Base-by-base conservation (phyloP, 2,329 filamentous ascomycete genomes). In the Beauveria brongniartii region DNA sequence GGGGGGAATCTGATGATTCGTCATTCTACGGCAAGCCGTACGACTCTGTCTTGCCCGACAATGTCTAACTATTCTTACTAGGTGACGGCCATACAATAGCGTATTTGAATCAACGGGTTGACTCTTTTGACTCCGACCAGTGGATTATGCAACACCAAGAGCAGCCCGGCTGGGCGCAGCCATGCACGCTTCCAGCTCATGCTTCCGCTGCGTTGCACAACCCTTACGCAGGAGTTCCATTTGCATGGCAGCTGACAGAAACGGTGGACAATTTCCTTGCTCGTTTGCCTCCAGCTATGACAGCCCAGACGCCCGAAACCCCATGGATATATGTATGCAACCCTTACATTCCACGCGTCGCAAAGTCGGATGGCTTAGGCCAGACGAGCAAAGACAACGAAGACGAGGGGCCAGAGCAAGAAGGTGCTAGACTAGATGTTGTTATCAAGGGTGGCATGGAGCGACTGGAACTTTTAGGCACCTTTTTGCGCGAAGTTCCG, bases 301-400 rank as follows among this genome's bases (percentile, higher is more conserved):
- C 86, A 1, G 72, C 77, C 2, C 70, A 74, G 3, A 73, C 71
- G 1, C 67, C 67, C 0, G 66, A 74, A 0, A 77, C 80, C 3
- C 81, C 81, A 0, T 94, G 90, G 88, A 90, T 96, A 53, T 91
- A 82, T 76, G 82, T 89, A 47, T 81, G 80, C 57, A 91, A 91
- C 70, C 88, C 87, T 0, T 81, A 81, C 67, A 77, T 76, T 63
- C 68, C 70, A 3, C 71, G 73, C 5, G 73, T 72, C 18, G 64
- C 68, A 50, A 76, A 71, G 61, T 63, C 61, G 8, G 66, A 68
- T 30, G 70, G 71, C 5, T 64, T 71, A 41, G 76, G 71, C 58
- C 74, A 77, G 62, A 61, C 63, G 16, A 71, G 77, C 59, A 74
- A 69, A 47, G 79, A 77, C 1, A 78, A 79, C 59, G 78, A 80